Evolutionary conservation across 257 asterid genomes (phyloP).

Genomic region (Capsicum chinense): DNA sequence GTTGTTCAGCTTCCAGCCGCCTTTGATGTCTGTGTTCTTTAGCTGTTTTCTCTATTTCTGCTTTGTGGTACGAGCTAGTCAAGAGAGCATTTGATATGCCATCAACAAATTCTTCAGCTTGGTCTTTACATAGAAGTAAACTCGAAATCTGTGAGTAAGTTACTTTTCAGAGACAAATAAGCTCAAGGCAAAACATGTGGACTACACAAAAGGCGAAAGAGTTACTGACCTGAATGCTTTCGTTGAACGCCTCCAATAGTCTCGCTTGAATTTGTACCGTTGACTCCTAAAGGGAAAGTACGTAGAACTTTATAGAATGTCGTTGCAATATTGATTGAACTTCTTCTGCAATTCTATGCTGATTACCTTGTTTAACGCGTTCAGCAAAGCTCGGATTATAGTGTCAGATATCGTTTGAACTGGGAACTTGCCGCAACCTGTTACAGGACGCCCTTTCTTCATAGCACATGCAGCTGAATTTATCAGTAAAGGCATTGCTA

Average conservation of each 20-base stretch:
- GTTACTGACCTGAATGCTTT: slow-evolving; percentile 26
- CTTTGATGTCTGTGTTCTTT: not conserved
- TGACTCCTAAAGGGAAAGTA: slow-evolving; percentile 22
- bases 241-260: slow-evolving; percentile 23
- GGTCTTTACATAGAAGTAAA: not conserved
- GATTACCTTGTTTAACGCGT: not conserved
- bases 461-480: slow-evolving; percentile 19
- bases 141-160: not conserved
- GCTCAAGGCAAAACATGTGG: not conserved
- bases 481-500: slow-evolving; percentile 28
- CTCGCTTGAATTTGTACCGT: slow-evolving; percentile 15
- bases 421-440: not conserved
- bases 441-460: not conserved
- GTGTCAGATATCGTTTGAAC: slow-evolving; percentile 19
- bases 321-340: not conserved
- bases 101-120: slow-evolving; percentile 17
- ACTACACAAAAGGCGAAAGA: not conserved
- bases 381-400: slow-evolving; percentile 19
- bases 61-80: not conserved
- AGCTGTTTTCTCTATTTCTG: slow-evolving; percentile 12
- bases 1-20: slow-evolving; percentile 10
- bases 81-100: slow-evolving; percentile 14
- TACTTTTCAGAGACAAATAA: not conserved
- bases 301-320: not conserved
- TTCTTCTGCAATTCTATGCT: not conserved